These are phyloP conservation scores for Rhizopogon roseolus DNA, from an alignment of 768 basidiomycete genomes.

Conservation along the genomic window DNA sequence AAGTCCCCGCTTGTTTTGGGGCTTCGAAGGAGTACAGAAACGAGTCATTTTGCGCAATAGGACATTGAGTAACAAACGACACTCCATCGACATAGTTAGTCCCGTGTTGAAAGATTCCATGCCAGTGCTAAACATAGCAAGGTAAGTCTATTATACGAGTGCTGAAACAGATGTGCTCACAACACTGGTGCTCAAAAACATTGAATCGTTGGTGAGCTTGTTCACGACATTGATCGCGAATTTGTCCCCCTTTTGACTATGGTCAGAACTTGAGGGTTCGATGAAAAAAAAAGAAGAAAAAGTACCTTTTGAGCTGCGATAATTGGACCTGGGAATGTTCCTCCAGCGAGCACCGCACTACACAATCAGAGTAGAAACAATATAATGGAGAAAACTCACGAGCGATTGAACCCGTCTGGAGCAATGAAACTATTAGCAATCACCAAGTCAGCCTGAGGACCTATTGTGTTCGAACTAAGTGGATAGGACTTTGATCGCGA, in stretches of 20 bases:
- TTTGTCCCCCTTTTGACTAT: conserved; percentile 31
- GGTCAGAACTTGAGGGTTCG: conserved; percentile 10
- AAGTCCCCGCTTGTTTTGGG: conserved; percentile 19
- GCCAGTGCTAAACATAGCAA: conserved; percentile 44
- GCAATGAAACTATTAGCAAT: conserved; percentile 39
- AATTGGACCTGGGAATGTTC: conserved; percentile 44
- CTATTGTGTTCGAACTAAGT: conserved; percentile 5
- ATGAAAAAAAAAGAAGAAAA: background rate
- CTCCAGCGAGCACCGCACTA: conserved; percentile 41
- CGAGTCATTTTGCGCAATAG: conserved; percentile 18
- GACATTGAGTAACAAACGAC: conserved; percentile 32
- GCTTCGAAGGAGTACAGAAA: conserved; percentile 17
- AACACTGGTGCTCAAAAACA: conserved; percentile 49
- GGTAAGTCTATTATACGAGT: background rate
- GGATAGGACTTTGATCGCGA: conserved; percentile 7
- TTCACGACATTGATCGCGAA: conserved; percentile 44
- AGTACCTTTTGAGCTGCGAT: conserved; percentile 40
- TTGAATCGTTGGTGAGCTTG: conserved; percentile 37
- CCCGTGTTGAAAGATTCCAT: conserved; percentile 42
- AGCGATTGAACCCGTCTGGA: conserved; percentile 44
- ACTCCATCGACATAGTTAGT: conserved; percentile 43
- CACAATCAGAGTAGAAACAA: background rate
- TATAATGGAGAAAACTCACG: conserved; percentile 19
- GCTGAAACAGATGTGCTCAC: conserved; percentile 7
- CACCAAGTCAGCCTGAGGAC: conserved; percentile 27